These are phyloP conservation scores for Diplocarpon rosae DNA, from an alignment of 2,329 filamentous ascomycete genomes.

Conservation along the genomic window DNA sequence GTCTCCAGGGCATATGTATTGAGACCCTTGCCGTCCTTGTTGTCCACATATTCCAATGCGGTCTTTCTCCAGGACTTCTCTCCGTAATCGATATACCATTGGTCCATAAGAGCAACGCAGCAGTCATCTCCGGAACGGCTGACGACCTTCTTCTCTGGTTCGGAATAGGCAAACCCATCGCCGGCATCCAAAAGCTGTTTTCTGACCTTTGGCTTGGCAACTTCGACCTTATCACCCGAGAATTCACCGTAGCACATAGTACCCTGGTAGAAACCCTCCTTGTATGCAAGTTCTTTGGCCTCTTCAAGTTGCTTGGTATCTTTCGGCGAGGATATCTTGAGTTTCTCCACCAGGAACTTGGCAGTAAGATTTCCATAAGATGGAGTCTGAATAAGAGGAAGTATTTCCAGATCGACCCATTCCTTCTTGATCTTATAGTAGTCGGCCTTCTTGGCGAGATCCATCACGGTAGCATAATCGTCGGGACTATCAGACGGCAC, in stretches of 20 bases:
- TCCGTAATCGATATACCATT: conserved; percentile 98
- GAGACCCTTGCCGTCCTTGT: conserved; percentile 53
- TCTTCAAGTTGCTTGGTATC: conserved; percentile 83
- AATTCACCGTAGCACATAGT: conserved; percentile 80
- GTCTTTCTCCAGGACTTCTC: conserved; percentile 75
- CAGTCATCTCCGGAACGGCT: conserved; percentile 87
- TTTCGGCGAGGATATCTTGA: conserved; percentile 96
- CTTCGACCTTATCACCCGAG: conserved; percentile 75
- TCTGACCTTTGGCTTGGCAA: conserved; percentile 76
- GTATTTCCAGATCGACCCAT: conserved; percentile 84
- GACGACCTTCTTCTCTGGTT: conserved; percentile 83
- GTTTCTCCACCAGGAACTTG: conserved; percentile 71
- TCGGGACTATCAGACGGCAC: conserved; percentile 95
- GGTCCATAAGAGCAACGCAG: conserved; percentile 84
- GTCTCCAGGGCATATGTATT: conserved; percentile 74
- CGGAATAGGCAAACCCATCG: conserved; percentile 82
- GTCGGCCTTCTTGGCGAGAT: conserved; percentile 88
- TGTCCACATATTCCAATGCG: conserved; percentile 61
- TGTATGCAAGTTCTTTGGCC: conserved; percentile 94
- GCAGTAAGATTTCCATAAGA: conserved; percentile 79
- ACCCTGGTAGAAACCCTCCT: conserved; percentile 95
- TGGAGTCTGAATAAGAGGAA: conserved; percentile 83
- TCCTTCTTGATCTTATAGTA: conserved; percentile 95
- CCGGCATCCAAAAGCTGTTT: conserved; percentile 65
- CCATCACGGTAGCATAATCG: conserved; percentile 80